phyloP scores from a whole-genome alignment of 176 grass and related monocot species.

The Oryza coarctata region DNA sequence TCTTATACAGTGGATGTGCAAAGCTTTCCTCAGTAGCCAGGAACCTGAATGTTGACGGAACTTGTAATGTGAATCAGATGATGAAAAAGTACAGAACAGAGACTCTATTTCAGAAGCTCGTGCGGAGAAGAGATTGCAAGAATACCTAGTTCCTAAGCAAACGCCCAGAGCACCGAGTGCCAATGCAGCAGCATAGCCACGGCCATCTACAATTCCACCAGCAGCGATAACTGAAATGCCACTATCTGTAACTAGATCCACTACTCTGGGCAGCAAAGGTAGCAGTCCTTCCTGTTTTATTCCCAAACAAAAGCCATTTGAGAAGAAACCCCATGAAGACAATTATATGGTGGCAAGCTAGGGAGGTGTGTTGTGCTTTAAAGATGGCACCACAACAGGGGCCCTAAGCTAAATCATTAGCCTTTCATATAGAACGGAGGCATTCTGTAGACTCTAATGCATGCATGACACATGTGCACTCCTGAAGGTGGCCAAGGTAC shows the following conservation, averaged over 20 bases:
- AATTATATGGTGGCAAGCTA: constrained; percentile 12
- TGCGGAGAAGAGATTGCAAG: not conserved
- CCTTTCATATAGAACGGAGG: not conserved
- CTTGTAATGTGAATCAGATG: not conserved
- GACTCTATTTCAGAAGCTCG: not conserved
- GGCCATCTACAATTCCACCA: constrained; percentile 83
- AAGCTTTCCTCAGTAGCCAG: constrained; percentile 75
- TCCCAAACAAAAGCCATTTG: constrained; percentile 20
- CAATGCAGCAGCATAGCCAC: constrained; percentile 81
- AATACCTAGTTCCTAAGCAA: constrained; percentile 89
- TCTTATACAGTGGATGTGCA: constrained; percentile 78
- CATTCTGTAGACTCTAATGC: constrained; percentile 19
- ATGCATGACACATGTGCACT: not conserved
- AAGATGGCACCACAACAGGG: not conserved
- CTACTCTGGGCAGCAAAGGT: constrained; percentile 69
- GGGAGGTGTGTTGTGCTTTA: not conserved
- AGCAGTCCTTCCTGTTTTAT: constrained; percentile 67
- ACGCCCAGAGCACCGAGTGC: constrained; percentile 76
- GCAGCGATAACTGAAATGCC: constrained; percentile 59
- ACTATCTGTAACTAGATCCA: constrained; percentile 66
- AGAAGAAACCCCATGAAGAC: not conserved
- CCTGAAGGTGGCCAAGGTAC: not conserved
- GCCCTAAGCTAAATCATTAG: not conserved
- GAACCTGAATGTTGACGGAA: constrained; percentile 57
- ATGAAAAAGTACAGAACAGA: not conserved